phyloP scores from a whole-genome alignment of 768 basidiomycete genomes.

The Tricholoma hemisulphureum region DNA sequence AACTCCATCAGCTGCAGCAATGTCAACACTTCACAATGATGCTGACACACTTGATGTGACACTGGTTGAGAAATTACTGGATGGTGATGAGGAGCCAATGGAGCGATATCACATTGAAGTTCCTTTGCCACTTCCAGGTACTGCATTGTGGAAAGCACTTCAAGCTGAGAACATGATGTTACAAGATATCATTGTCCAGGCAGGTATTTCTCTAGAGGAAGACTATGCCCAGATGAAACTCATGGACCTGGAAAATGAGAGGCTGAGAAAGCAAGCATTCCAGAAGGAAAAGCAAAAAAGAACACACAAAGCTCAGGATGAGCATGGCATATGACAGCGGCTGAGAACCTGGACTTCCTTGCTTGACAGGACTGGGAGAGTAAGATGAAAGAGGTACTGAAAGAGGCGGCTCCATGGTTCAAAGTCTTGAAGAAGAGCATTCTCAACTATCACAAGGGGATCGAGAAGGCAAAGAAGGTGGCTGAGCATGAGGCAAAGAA shows the following conservation, averaged over 20 bases:
- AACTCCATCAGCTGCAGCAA: too few relatives aligned
- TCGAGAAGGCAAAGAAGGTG: conserved; percentile 6
- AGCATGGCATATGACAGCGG: conserved; percentile 4
- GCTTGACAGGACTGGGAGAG: too few relatives aligned
- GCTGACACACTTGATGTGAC: too few relatives aligned
- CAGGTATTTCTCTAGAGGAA: conserved; percentile 1
- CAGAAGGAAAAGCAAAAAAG: conserved; percentile 6
- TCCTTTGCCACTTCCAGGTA: conserved; percentile 5
- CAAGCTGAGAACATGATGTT: conserved; percentile 5
- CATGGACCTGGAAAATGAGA: too few relatives aligned
- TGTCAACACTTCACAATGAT: too few relatives aligned
- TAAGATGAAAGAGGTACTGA: conserved; percentile 1
- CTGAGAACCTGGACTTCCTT: too few relatives aligned
- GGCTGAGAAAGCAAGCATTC: too few relatives aligned
- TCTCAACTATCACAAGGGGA: not conserved
- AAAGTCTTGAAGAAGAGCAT: conserved; percentile 2
- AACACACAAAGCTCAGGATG: not conserved
- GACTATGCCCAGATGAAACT: too few relatives aligned
- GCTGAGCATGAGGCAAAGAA: conserved; percentile 4
- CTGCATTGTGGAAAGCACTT: not conserved
- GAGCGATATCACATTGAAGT: not conserved
- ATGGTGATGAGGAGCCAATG: not conserved
- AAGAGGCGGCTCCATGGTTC: conserved; percentile 4
- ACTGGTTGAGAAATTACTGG: not conserved
- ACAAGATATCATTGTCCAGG: not conserved